Conservation (phyloP, 352 stramenopile species). For the Globisporangium alternatum region DNA sequence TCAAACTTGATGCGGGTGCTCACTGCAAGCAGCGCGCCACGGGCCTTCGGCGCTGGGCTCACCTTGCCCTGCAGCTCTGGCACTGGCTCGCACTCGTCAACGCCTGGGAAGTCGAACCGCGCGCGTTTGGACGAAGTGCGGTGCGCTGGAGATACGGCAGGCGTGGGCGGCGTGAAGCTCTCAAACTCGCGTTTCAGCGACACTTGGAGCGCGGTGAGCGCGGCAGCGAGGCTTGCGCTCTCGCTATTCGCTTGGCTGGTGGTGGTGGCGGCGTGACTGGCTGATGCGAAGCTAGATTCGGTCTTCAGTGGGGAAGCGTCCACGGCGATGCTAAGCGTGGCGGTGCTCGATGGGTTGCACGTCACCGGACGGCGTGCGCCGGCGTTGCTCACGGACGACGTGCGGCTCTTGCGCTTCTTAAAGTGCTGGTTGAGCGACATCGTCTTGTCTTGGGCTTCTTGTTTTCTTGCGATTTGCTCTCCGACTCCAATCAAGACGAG, state of each 20-base stretch:
- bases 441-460: not conserved
- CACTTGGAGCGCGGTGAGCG: slow-evolving; percentile 67
- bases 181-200: slow-evolving; percentile 73
- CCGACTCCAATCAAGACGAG: slow-evolving; percentile 11
- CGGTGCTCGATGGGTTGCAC: slow-evolving; percentile 3
- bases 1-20: slow-evolving; percentile 75
- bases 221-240: slow-evolving; percentile 47
- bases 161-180: slow-evolving; percentile 67
- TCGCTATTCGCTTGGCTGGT: slow-evolving; percentile 22
- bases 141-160: slow-evolving; percentile 60
- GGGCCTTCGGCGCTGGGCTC: slow-evolving; percentile 33
- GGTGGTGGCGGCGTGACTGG: slow-evolving; percentile 10
- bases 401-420: slow-evolving; percentile 67
- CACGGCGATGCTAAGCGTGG: not conserved
- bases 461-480: not conserved
- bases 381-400: slow-evolving; percentile 19
- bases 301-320: slow-evolving; percentile 7
- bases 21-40: slow-evolving; percentile 60
- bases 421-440: slow-evolving; percentile 64
- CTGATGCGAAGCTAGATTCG: slow-evolving; percentile 13
- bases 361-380: not conserved
- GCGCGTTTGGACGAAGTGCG: slow-evolving; percentile 49
- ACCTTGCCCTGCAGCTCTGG: slow-evolving; percentile 25
- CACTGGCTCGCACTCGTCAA: slow-evolving; percentile 28
- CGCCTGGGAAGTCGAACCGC: slow-evolving; percentile 44